phyloP scores from a whole-genome alignment of 2,329 filamentous ascomycete genomes.

The Trichophyton mentagrophytes region DNA sequence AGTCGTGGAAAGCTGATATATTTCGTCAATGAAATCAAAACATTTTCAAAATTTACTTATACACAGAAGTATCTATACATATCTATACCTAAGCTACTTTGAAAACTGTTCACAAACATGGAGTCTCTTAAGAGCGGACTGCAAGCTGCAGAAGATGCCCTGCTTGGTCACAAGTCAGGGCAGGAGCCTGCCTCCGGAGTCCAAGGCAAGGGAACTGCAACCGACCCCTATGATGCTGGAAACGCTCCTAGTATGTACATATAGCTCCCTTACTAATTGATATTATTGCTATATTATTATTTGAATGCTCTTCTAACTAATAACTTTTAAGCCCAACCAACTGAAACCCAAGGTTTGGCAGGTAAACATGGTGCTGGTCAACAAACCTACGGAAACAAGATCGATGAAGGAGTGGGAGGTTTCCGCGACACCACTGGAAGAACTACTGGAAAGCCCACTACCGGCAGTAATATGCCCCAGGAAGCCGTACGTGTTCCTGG shows the following conservation, averaged over 20 bases:
- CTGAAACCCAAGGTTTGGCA: neutral
- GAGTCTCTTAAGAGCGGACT: conserved; percentile 49
- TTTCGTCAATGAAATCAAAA: neutral
- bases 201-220: conserved; percentile 51
- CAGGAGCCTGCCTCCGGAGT: conserved; percentile 61
- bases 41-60: neutral
- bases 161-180: conserved; percentile 25
- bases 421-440: neutral
- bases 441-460: neutral
- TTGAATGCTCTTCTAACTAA: neutral
- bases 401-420: neutral
- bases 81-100: neutral
- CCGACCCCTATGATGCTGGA: conserved; percentile 67
- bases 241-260: conserved; percentile 48
- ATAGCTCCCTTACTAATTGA: neutral
- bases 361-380: neutral
- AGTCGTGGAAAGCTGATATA: neutral
- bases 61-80: neutral
- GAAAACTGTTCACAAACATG: conserved; percentile 35
- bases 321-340: neutral
- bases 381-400: neutral
- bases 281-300: neutral
- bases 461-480: neutral
- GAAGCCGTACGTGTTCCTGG: neutral
- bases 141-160: conserved; percentile 35